Percentiles rank a stretch among this genome's conserved stretches.
These are phyloP conservation scores for Ambrosia trifida DNA, from an alignment of 129 eudicot species.

Conservation along the genomic window DNA sequence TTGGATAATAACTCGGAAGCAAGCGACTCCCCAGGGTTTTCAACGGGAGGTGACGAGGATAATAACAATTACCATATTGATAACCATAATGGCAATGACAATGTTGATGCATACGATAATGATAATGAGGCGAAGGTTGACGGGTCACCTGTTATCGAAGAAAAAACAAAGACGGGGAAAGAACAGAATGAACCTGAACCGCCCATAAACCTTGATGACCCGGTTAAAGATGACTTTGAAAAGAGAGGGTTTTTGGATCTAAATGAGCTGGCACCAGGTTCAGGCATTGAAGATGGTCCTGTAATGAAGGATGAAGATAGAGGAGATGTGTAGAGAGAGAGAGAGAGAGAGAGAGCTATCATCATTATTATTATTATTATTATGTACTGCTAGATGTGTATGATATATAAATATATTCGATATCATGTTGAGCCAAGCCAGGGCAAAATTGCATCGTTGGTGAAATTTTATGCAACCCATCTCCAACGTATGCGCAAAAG, in stretches of 20 bases:
- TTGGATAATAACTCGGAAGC: slow-evolving; percentile 48
- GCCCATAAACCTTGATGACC: slow-evolving; percentile 34
- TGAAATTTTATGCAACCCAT: slow-evolving; percentile 30
- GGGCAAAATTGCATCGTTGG: slow-evolving; percentile 22
- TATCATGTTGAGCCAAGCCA: background rate
- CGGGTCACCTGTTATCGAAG: slow-evolving; percentile 35
- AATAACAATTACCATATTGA: slow-evolving; percentile 42
- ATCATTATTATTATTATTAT: background rate
- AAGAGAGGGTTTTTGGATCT: slow-evolving; percentile 79
- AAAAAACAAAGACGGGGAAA: slow-evolving; percentile 6
- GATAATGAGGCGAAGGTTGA: slow-evolving; percentile 35
- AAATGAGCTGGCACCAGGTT: slow-evolving; percentile 90
- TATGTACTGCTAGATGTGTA: slow-evolving; percentile 29
- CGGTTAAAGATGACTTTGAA: slow-evolving; percentile 37
- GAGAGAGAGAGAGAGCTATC: slow-evolving; percentile 14
- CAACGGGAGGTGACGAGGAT: slow-evolving; percentile 47
- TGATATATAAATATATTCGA: slow-evolving; percentile 22
- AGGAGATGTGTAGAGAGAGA: slow-evolving; percentile 47
- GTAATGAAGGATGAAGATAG: slow-evolving; percentile 54
- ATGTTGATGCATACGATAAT: slow-evolving; percentile 8
- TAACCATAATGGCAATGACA: slow-evolving; percentile 42
- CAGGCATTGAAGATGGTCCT: slow-evolving; percentile 83
- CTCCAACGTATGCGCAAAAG: slow-evolving; percentile 36
- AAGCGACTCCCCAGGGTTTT: slow-evolving; percentile 55
- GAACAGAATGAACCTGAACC: slow-evolving; percentile 23